Conservation (phyloP, 345 rosid species). For the Eucalyptus regnans region DNA sequence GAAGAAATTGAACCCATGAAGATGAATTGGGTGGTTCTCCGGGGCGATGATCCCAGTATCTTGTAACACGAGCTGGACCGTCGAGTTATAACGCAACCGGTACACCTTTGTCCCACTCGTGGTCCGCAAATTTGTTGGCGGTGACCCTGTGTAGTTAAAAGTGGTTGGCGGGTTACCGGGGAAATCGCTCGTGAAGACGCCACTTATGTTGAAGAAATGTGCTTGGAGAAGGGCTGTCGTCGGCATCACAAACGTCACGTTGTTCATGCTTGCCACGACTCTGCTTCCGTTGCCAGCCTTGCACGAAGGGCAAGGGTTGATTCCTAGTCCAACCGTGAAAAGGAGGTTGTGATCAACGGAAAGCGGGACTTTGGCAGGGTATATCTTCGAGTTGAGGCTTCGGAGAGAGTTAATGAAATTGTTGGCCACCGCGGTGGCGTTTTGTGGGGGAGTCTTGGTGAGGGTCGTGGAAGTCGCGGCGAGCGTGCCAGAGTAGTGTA, state of each 20-base stretch:
- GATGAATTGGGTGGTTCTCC: constrained; percentile 84
- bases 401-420: constrained; percentile 43
- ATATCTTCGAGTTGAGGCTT: constrained; percentile 64
- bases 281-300: constrained; percentile 69
- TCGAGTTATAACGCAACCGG: constrained; percentile 49
- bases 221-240: constrained; percentile 66
- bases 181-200: constrained; percentile 86
- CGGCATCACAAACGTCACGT: constrained; percentile 84
- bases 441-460: constrained; percentile 59
- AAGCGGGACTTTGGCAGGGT: constrained; percentile 70
- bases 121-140: constrained; percentile 48
- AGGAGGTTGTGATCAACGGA: constrained; percentile 60
- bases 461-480: constrained; percentile 31
- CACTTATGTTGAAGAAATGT: constrained; percentile 62
- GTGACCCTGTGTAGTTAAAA: constrained; percentile 57
- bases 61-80: constrained; percentile 76
- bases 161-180: constrained; percentile 53
- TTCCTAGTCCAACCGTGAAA: constrained; percentile 71
- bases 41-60: constrained; percentile 78
- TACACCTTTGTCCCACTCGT: constrained; percentile 55
- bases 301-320: constrained; percentile 73
- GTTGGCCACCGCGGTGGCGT: constrained; percentile 68
- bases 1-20: constrained; percentile 87
- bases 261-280: constrained; percentile 73
- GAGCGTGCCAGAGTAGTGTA: constrained; percentile 78